These are phyloP conservation scores for Aegilops longissima DNA, from an alignment of 176 grass and related monocot species.

Conservation along the genomic window DNA sequence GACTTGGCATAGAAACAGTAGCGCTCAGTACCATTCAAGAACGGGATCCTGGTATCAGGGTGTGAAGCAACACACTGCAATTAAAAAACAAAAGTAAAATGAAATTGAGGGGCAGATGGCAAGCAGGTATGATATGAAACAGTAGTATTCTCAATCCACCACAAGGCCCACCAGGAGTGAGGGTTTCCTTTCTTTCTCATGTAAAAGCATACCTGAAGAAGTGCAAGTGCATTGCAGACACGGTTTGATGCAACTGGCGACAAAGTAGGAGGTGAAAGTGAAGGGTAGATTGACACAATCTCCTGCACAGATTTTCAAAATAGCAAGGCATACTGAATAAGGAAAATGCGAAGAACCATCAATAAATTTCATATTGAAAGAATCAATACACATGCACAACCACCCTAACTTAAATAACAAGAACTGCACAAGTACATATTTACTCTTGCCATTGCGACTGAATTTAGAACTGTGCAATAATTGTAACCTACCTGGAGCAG, in stretches of 20 bases:
- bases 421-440: background rate
- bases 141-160: background rate
- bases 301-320: constrained; percentile 61
- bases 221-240: constrained; percentile 92
- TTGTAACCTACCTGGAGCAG: constrained; percentile 64
- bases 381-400: background rate
- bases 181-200: constrained; percentile 24
- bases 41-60: constrained; percentile 75
- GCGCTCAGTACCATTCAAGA: constrained; percentile 64
- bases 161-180: background rate
- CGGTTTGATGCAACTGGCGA: constrained; percentile 75
- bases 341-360: background rate
- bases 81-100: constrained; percentile 3
- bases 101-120: background rate
- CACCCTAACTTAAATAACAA: background rate
- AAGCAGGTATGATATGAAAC: background rate
- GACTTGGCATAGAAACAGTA: background rate
- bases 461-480: constrained; percentile 24
- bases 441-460: constrained; percentile 4
- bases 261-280: constrained; percentile 69
- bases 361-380: background rate
- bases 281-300: constrained; percentile 74
- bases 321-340: constrained; percentile 11
- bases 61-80: constrained; percentile 91
- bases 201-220: constrained; percentile 74